These are phyloP conservation scores for Tylopilus sp. DNA, from an alignment of 1,284 basidiomycete species.

Conservation along the genomic window DNA sequence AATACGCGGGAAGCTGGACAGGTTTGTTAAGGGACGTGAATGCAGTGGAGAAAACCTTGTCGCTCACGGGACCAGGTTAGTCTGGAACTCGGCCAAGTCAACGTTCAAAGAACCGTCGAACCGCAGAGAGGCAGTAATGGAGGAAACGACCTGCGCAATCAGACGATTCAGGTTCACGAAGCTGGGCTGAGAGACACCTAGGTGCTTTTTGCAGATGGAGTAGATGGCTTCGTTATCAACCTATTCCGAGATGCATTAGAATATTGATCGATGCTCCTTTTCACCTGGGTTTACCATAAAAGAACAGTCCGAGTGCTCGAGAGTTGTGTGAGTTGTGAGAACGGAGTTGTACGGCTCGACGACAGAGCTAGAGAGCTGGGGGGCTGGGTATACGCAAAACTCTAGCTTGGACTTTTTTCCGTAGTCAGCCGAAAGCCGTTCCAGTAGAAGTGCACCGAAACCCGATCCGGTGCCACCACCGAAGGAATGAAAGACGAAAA, in stretches of 20 bases:
- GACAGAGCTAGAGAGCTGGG: conserved; percentile 92
- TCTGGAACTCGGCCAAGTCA: conserved; percentile 98
- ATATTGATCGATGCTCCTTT: background rate
- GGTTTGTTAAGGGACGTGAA: conserved; percentile 2
- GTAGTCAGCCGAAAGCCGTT: conserved; percentile 95
- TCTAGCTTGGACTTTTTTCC: conserved; percentile 99
- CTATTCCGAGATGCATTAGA: conserved; percentile 37
- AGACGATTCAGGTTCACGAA: conserved; percentile 96
- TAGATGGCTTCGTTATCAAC: conserved; percentile 98
- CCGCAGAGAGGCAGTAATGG: conserved; percentile 94
- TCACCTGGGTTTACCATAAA: conserved; percentile 72
- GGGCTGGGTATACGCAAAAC: conserved; percentile 97
- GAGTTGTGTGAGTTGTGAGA: conserved; percentile 97
- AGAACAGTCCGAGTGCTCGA: conserved; percentile 99
- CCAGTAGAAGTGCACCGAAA: conserved; percentile 95
- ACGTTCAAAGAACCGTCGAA: conserved; percentile 99
- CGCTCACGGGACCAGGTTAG: conserved; percentile 90
- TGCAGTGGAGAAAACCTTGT: background rate
- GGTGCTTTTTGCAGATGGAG: conserved; percentile 97
- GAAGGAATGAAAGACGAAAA: conserved; percentile 99
- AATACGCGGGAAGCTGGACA: conserved; percentile 85
- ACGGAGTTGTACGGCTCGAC: conserved; percentile 99
- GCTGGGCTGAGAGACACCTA: conserved; percentile 84
- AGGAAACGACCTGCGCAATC: conserved; percentile 98
- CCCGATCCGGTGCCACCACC: conserved; percentile 99